A percentile compares a stretch with the other conserved stretches of the same genome.
phyloP scores from a whole-genome alignment of 345 rosid species.

The Syzygium aqueum region DNA sequence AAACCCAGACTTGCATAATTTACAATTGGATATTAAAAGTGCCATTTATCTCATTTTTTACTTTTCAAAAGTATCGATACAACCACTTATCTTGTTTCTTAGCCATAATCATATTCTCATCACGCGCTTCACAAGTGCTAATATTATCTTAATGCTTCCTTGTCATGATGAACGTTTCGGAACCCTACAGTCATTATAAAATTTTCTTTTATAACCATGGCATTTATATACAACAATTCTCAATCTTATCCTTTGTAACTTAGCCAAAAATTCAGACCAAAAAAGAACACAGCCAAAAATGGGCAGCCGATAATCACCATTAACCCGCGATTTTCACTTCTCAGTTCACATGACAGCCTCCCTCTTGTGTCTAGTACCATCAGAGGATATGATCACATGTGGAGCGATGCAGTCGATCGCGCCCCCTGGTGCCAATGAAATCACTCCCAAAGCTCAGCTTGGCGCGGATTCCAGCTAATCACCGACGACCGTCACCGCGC shows the following conservation, averaged over 20 bases:
- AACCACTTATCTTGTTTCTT: background rate
- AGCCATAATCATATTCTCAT: background rate
- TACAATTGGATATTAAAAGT: background rate
- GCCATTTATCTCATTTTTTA: background rate
- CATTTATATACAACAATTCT: background rate
- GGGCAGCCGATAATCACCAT: background rate
- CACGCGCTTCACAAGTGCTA: background rate
- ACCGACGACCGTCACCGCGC: background rate
- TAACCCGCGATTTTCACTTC: background rate
- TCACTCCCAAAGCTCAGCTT: background rate
- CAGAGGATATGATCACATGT: background rate
- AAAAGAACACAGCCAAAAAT: background rate
- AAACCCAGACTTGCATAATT: background rate
- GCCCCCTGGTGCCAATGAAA: background rate
- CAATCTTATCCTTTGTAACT: background rate
- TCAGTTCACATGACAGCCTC: background rate
- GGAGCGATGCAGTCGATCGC: background rate
- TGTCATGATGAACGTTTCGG: background rate
- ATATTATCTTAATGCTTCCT: background rate
- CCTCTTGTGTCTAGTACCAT: background rate
- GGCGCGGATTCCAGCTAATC: background rate
- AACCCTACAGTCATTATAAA: accelerated
- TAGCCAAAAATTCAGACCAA: background rate
- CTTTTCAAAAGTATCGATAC: background rate
- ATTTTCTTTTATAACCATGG: background rate